phyloP scores from a whole-genome alignment of 352 stramenopile genomes.

The Phytopythium oedochilum region DNA sequence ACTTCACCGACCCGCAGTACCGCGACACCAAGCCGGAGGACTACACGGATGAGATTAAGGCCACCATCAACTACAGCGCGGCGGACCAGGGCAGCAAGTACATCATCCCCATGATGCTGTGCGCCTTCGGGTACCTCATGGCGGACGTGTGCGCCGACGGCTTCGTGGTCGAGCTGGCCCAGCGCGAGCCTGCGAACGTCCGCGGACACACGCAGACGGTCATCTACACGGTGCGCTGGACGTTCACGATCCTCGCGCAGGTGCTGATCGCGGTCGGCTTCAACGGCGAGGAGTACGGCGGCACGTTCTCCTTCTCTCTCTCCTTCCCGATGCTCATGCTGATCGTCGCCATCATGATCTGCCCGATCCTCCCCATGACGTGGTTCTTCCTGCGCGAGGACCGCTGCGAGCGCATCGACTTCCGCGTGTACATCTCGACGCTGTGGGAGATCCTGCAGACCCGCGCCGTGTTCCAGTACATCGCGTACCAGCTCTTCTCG shows the following conservation, averaged over 20 bases:
- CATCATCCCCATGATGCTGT: conserved; percentile 40
- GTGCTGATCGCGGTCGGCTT: conserved; percentile 41
- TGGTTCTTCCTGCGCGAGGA: conserved; percentile 44
- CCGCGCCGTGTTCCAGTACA: conserved; percentile 46
- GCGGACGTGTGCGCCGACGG: conserved; percentile 42
- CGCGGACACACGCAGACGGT: conserved; percentile 43
- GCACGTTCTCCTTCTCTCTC: conserved; percentile 41
- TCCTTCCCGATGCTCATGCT: conserved; percentile 38
- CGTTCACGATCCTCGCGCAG: conserved; percentile 29
- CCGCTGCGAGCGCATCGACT: conserved; percentile 18
- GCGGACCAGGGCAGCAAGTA: conserved; percentile 28
- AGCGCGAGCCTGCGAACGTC: conserved; percentile 37
- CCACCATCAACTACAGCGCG: conserved; percentile 32
- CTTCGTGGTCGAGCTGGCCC: conserved; percentile 43
- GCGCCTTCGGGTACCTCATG: conserved; percentile 41
- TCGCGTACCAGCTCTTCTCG: conserved; percentile 32
- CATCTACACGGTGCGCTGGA: conserved; percentile 41
- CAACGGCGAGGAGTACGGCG: conserved; percentile 42
- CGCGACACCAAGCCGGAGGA: conserved; percentile 32
- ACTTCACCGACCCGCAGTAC: conserved; percentile 28
- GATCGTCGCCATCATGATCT: conserved; percentile 22
- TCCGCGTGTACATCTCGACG: conserved; percentile 37
- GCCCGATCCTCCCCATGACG: conserved; percentile 30
- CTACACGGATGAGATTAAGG: conserved; percentile 34
- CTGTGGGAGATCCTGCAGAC: conserved; percentile 47